These are phyloP conservation scores for Phytophthora uliginosa DNA, from an alignment of 352 stramenopile genomes.

Conservation along the genomic window DNA sequence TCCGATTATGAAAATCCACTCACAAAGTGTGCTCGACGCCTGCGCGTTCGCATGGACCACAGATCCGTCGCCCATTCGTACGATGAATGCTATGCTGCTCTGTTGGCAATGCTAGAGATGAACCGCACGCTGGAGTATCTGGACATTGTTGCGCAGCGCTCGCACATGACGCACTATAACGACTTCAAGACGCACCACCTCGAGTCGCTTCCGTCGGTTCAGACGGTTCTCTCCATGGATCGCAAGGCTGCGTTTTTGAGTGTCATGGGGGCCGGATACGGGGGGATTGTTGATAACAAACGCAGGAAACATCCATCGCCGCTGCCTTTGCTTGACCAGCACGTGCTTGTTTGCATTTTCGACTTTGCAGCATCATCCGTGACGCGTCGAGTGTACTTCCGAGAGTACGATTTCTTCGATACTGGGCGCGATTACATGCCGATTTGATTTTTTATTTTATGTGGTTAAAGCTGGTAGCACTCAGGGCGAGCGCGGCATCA, in stretches of 20 bases:
- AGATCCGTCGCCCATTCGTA: conserved; percentile 1
- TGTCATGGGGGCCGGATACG: conserved; percentile 12
- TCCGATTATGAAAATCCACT: conserved; percentile 29
- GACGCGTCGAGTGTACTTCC: conserved; percentile 35
- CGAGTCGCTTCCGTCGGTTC: conserved; percentile 18
- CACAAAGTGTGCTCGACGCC: conserved; percentile 21
- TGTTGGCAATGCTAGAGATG: conserved; percentile 24
- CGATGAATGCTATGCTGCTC: conserved; percentile 15
- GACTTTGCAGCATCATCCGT: conserved; percentile 29
- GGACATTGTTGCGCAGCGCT: conserved; percentile 22
- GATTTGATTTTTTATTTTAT: too few relatives aligned
- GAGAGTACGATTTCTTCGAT: conserved; percentile 28
- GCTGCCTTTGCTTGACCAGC: conserved; percentile 24
- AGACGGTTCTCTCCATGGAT: conserved; percentile 6
- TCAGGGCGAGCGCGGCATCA: too few relatives aligned
- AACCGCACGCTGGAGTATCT: conserved; percentile 37
- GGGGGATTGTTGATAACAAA: conserved; percentile 18
- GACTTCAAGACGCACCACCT: conserved; percentile 32
- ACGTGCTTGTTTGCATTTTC: conserved; percentile 30
- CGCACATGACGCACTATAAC: conserved; percentile 27
- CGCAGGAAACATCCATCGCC: conserved; percentile 11
- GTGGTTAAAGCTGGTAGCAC: too few relatives aligned
- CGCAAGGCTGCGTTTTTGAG: conserved; percentile 36
- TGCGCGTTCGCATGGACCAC: conserved; percentile 34
- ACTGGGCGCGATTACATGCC: conserved; percentile 21